Base-by-base conservation (phyloP, 2,329 filamentous ascomycete genomes). In the Clarireedia homoeocarpa region DNA sequence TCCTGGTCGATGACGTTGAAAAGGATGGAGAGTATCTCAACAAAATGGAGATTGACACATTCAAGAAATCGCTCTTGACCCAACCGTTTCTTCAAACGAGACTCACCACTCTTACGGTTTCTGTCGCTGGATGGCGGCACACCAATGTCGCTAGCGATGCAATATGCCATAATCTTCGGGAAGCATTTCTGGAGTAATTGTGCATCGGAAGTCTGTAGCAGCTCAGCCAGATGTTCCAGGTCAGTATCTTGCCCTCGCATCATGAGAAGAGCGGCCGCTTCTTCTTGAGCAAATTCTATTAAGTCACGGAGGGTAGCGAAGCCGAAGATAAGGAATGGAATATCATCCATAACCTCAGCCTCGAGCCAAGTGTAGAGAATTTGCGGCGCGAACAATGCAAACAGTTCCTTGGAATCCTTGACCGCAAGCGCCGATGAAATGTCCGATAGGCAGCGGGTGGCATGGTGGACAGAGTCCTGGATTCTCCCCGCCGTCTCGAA, bases 351-450 rank as follows among this genome's bases (percentile, higher is more conserved):
- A 1, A 74, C 72, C 57, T 86, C 80, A 0, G 73, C 73, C 59
- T 89, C 83, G 3, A 95, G 80, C 92, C 91, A 99, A 0, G 91
- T 96, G 67, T 89, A 96, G 3, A 97, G 75, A 6, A 99, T 77
- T 66, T 99, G 94, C 2, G 91, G 84, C 6, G 89, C 85, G 67
- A 97, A 99, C 0, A 97, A 75, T 5, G 76, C 75, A 67, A 99
- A 96, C 1, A 99, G 74, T 36, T 85, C 80, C 63, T 78, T 82
- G 0, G 90, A 77, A 46, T 83, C 82, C 24, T 77, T 71, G 23
- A 97, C 77, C 0, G 77, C 72, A 36, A 96, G 78, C 0, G 79
- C 77, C 12, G 69, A 72, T 4, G 91, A 83, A 34, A 96, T 83
- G 12, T 79, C 75, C 4, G 71, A 69, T 45, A 96, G 76, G 63